Percentiles rank a stretch among this genome's conserved stretches.
Evolutionary conservation across 169 alveolate species (phyloP).

Genomic region (Cystoisospora suis): DNA sequence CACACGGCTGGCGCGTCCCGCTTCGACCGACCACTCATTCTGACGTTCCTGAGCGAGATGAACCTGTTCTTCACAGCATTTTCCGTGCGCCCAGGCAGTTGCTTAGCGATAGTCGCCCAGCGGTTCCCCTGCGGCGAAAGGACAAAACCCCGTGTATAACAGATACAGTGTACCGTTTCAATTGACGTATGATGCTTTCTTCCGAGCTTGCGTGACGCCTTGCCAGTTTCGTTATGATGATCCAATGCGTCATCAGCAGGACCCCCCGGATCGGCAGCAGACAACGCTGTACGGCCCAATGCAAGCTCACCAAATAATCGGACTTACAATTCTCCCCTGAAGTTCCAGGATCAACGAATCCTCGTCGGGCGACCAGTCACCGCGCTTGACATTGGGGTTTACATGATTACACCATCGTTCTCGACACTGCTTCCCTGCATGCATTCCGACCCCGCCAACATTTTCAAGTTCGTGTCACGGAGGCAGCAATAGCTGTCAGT

Average conservation of each 20-base stretch:
- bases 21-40: constrained; percentile 6
- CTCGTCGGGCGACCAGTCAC: constrained; percentile 77
- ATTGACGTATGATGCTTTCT: too few relatives aligned
- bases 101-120: constrained; percentile 81
- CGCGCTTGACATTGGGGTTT: constrained; percentile 74
- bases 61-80: constrained; percentile 83
- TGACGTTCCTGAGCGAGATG: constrained; percentile 63
- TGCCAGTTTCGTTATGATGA: too few relatives aligned
- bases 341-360: constrained; percentile 46
- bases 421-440: constrained; percentile 72
- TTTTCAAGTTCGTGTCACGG: too few relatives aligned
- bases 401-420: constrained; percentile 80
- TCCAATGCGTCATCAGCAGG: too few relatives aligned
- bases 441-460: not conserved
- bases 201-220: too few relatives aligned
- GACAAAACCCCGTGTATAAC: not conserved
- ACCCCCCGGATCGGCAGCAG: too few relatives aligned
- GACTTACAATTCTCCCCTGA: constrained; percentile 12
- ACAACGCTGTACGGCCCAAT: too few relatives aligned
- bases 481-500: too few relatives aligned
- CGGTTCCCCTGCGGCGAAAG: constrained; percentile 70
- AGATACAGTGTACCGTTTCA: not conserved
- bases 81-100: constrained; percentile 81
- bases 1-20: not conserved
- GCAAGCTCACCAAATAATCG: not conserved